Evolutionary conservation across 2,329 filamentous ascomycete species (phyloP).

Genomic region (Amphichorda felina): DNA sequence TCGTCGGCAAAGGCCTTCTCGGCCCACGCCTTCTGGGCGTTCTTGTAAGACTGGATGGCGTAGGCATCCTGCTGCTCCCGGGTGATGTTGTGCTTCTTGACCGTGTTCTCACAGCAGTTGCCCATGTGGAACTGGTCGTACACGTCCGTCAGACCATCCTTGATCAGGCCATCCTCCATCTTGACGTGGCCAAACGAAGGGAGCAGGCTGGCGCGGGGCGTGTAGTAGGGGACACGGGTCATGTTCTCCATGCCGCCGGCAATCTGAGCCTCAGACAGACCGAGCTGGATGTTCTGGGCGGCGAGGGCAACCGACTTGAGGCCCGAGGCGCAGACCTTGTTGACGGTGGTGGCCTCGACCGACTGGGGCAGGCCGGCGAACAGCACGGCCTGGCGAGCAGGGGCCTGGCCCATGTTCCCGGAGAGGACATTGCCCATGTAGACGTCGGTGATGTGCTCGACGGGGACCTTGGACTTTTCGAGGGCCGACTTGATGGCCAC

Average conservation of each 20-base stretch:
- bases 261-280: constrained; percentile 75
- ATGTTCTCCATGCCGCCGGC: constrained; percentile 99
- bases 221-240: constrained; percentile 85
- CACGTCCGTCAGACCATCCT: constrained; percentile 91
- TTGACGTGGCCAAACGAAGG: constrained; percentile 80
- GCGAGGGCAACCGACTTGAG: constrained; percentile 86
- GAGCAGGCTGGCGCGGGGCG: constrained; percentile 68
- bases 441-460: constrained; percentile 74
- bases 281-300: constrained; percentile 89
- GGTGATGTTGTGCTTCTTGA: constrained; percentile 72
- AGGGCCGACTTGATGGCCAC: constrained; percentile 86
- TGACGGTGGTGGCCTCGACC: constrained; percentile 84
- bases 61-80: constrained; percentile 85
- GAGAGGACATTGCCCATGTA: constrained; percentile 97
- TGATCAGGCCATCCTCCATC: constrained; percentile 84
- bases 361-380: constrained; percentile 75
- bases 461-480: constrained; percentile 72
- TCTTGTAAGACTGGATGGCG: constrained; percentile 78
- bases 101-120: constrained; percentile 88
- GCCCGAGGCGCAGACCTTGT: constrained; percentile 96
- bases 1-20: constrained; percentile 76
- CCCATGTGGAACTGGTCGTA: constrained; percentile 98
- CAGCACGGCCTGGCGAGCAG: constrained; percentile 80
- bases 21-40: constrained; percentile 84
- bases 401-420: constrained; percentile 74